Conservation (phyloP, 2,329 filamentous ascomycete species). For the Verticillium alfalfae region DNA sequence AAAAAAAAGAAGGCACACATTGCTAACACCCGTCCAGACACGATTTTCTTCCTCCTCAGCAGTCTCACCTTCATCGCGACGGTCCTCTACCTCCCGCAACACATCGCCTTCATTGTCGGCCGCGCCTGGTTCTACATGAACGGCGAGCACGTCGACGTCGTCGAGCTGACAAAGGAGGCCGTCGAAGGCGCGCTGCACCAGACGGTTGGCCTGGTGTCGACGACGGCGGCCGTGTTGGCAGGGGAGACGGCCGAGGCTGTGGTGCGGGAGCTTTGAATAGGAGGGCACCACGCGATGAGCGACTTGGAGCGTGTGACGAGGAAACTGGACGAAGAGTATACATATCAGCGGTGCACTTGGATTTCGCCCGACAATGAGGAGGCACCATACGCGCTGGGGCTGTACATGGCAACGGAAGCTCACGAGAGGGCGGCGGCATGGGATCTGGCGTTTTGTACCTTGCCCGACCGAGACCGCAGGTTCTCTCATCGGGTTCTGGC, state of each 20-base stretch:
- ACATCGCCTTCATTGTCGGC: conserved; percentile 74
- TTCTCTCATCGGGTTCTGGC: no score
- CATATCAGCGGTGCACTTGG: no score
- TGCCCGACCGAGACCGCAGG: background rate
- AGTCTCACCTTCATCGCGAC: conserved; percentile 81
- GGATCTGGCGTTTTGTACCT: background rate
- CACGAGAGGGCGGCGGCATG: no score
- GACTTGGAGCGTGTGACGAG: no score
- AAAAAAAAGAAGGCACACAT: no score
- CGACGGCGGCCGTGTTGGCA: conserved; percentile 6
- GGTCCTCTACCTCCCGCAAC: conserved; percentile 89
- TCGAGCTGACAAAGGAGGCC: conserved; percentile 37
- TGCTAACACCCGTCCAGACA: conserved; percentile 51
- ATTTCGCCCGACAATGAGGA: background rate
- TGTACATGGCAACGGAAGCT: no score
- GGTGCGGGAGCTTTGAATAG: conserved; percentile 29
- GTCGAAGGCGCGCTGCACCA: conserved; percentile 19
- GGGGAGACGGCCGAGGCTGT: conserved; percentile 16
- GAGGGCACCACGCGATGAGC: no score
- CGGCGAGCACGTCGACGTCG: conserved; percentile 63
- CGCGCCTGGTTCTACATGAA: conserved; percentile 94
- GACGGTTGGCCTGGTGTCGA: conserved; percentile 17
- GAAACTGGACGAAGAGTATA: no score
- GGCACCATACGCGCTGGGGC: no score
- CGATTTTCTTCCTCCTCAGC: conserved; percentile 83